Conservation (phyloP, 164 flowering plant species). For the Dillenia turbinata region DNA sequence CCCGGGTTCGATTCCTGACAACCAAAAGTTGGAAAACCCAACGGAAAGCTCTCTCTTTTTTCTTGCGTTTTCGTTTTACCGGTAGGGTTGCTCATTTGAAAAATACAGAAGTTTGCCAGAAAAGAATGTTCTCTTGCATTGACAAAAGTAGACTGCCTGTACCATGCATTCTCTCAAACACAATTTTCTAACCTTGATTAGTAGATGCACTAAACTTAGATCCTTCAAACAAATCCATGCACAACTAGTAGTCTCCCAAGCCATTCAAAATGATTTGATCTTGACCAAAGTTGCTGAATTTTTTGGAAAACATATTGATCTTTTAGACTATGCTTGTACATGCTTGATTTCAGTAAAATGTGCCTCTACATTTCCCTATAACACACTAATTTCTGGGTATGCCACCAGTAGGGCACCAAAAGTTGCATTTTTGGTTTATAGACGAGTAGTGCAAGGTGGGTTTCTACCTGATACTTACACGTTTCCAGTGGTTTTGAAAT, state of each 20-base stretch:
- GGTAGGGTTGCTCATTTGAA: too few species aligned
- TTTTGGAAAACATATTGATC: slow-evolving; percentile 15
- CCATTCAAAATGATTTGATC: slow-evolving; percentile 15
- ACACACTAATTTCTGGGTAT: slow-evolving; percentile 32
- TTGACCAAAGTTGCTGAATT: slow-evolving; percentile 19
- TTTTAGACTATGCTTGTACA: slow-evolving; percentile 19
- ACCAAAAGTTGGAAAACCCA: background rate
- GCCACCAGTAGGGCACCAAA: slow-evolving; percentile 22
- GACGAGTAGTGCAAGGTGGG: slow-evolving; percentile 22
- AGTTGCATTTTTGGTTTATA: slow-evolving; percentile 29
- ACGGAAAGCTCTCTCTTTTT: background rate
- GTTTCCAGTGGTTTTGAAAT: slow-evolving; percentile 40
- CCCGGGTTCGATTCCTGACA: background rate
- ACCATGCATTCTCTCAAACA: slow-evolving; percentile 11
- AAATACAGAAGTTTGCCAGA: background rate
- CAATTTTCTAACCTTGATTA: slow-evolving; percentile 18
- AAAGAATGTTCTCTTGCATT: background rate
- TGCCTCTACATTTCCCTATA: slow-evolving; percentile 26
- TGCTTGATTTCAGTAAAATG: slow-evolving; percentile 22
- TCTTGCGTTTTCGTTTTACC: background rate
- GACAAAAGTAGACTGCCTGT: background rate
- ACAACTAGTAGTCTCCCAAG: slow-evolving; percentile 23
- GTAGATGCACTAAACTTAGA: slow-evolving; percentile 20
- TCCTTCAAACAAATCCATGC: slow-evolving; percentile 37
- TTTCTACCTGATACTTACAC: slow-evolving; percentile 44